Conservation (phyloP, 2,329 filamentous ascomycete genomes). For the Decorospora gaudefroyi region DNA sequence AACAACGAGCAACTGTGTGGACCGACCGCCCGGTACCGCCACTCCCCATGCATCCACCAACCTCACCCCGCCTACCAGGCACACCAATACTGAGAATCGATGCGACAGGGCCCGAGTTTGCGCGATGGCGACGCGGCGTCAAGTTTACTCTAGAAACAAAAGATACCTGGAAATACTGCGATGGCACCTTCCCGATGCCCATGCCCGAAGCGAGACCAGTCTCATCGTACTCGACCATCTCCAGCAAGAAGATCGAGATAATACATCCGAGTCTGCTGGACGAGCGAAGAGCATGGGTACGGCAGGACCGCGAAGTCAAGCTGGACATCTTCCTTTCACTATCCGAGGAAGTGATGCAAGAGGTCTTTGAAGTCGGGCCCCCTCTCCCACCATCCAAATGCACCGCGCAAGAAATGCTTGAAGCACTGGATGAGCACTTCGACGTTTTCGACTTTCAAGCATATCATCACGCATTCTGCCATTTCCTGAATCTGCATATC, state of each 20-base stretch:
- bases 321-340: slow-evolving; percentile 46
- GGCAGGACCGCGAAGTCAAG: slow-evolving; percentile 45
- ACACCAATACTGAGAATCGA: slow-evolving; percentile 32
- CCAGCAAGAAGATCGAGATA: slow-evolving; percentile 23
- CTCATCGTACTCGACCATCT: slow-evolving; percentile 12
- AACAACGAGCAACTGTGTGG: not conserved
- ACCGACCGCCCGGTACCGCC: not conserved
- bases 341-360: slow-evolving; percentile 46
- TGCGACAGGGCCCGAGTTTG: slow-evolving; percentile 39
- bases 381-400: slow-evolving; percentile 41
- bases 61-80: slow-evolving; percentile 39
- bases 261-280: slow-evolving; percentile 41
- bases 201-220: slow-evolving; percentile 39
- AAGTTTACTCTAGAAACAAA: slow-evolving; percentile 39
- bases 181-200: slow-evolving; percentile 40
- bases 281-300: slow-evolving; percentile 43
- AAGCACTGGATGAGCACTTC: slow-evolving; percentile 38
- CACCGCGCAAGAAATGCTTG: slow-evolving; percentile 41
- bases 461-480: slow-evolving; percentile 46
- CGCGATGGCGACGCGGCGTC: slow-evolving; percentile 41
- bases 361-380: slow-evolving; percentile 43
- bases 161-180: slow-evolving; percentile 42
- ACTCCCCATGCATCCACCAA: slow-evolving; percentile 21
- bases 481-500: slow-evolving; percentile 46
- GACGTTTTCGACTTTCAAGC: slow-evolving; percentile 39